Conservation (phyloP, 192 early-diverging fungal species). For the Coemansia sp. region DNA sequence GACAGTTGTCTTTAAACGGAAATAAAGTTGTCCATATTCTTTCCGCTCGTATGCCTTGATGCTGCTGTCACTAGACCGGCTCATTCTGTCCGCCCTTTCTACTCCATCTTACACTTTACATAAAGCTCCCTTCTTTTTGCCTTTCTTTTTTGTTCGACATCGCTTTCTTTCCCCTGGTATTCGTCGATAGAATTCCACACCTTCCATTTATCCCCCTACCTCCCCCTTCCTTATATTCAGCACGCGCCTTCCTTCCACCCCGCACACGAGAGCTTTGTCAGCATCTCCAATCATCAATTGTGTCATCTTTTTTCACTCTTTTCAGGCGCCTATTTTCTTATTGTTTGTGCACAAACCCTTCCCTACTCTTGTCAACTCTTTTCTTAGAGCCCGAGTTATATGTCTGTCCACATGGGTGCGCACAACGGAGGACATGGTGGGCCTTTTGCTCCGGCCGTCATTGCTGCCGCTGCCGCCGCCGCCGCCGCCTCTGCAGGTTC, state of each 20-base stretch:
- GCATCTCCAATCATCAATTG: not conserved
- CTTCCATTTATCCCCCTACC: not conserved
- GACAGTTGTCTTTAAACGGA: not conserved
- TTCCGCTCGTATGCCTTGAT: not conserved
- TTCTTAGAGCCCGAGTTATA: conserved; percentile 11
- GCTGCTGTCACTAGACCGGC: not conserved
- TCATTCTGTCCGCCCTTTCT: not conserved
- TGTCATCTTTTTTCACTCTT: not conserved
- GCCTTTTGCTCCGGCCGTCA: conserved; percentile 26
- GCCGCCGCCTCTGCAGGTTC: conserved; percentile 18
- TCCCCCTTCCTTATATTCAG: not conserved
- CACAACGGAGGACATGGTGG: conserved; percentile 13
- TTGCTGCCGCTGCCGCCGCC: conserved; percentile 31
- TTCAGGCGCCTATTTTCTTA: not conserved
- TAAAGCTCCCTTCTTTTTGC: not conserved
- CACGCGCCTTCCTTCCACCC: not conserved
- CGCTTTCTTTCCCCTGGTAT: not conserved
- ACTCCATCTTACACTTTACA: not conserved
- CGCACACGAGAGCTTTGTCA: not conserved
- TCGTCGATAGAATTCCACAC: conserved; percentile 6
- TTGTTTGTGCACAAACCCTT: not conserved
- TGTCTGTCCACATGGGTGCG: conserved; percentile 20
- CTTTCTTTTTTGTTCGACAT: not conserved
- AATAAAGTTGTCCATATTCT: not conserved
- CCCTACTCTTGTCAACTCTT: not conserved